Evolutionary conservation across 179 eudicot species (phyloP).

Genomic region (Camellia oleifera): DNA sequence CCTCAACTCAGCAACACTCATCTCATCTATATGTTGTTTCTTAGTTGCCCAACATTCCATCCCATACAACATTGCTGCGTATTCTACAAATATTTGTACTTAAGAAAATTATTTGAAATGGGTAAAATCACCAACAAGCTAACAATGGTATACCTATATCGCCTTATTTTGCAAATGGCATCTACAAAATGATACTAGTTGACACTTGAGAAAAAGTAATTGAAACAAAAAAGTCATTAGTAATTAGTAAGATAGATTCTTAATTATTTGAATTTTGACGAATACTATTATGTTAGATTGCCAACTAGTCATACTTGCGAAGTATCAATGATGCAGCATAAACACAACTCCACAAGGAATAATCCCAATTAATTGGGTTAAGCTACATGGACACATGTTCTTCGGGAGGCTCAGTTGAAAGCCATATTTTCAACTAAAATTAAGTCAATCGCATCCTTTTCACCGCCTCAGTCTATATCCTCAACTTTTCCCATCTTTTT

Average conservation of each 20-base stretch:
- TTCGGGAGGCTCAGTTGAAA: background rate
- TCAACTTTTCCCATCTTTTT: no score
- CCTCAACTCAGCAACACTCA: no score
- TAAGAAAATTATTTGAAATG: background rate
- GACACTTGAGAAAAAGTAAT: background rate
- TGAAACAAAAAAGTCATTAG: background rate
- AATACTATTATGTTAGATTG: background rate
- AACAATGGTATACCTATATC: background rate
- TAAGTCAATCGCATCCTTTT: background rate
- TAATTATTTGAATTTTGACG: background rate
- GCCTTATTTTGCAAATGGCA: background rate
- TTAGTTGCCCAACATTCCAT: no score
- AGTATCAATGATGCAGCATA: background rate
- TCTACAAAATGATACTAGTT: background rate
- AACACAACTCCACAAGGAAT: background rate
- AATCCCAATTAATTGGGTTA: background rate
- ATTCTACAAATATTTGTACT: background rate
- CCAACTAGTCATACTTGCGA: background rate
- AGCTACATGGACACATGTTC: background rate
- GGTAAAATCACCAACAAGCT: background rate
- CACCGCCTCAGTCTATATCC: background rate
- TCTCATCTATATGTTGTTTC: no score
- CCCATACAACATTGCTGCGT: no score
- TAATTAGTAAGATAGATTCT: background rate
- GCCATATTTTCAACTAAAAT: constrained; percentile 5